Evolutionary conservation across 2,329 filamentous ascomycete species (phyloP).

Genomic region (Penicillium sclerotigenum): DNA sequence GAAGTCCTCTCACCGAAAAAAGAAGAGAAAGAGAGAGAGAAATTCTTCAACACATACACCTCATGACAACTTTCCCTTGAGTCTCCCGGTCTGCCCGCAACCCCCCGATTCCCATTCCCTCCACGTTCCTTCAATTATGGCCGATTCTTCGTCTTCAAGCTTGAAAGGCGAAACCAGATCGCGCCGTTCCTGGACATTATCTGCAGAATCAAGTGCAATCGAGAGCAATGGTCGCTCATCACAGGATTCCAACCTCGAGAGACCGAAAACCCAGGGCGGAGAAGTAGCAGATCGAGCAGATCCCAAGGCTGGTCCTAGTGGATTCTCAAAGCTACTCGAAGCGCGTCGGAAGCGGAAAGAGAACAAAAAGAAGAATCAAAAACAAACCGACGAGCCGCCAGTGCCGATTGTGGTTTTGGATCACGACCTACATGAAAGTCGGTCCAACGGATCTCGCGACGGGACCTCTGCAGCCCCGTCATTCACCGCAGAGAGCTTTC

Average conservation of each 20-base stretch:
- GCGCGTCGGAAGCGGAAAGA: constrained; percentile 46
- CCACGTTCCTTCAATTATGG: constrained; percentile 29
- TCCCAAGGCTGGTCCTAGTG: constrained; percentile 41
- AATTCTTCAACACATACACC: not conserved
- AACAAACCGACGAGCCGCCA: constrained; percentile 22
- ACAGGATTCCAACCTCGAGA: constrained; percentile 38
- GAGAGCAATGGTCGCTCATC: constrained; percentile 39
- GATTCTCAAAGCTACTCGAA: constrained; percentile 53
- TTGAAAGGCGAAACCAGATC: constrained; percentile 35
- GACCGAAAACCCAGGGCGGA: constrained; percentile 40
- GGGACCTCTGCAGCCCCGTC: constrained; percentile 24
- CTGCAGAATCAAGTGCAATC: constrained; percentile 33
- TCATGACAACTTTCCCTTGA: not conserved
- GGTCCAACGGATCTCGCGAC: constrained; percentile 26
- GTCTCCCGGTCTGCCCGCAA: not conserved
- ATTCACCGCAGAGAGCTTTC: constrained; percentile 22
- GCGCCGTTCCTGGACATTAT: constrained; percentile 38
- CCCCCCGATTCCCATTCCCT: not conserved
- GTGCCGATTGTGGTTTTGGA: constrained; percentile 24
- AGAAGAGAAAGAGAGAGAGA: not conserved
- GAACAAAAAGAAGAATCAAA: constrained; percentile 28
- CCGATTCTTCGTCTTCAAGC: constrained; percentile 35
- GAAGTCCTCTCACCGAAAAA: not conserved
- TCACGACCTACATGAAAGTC: constrained; percentile 20
- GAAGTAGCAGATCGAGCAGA: constrained; percentile 35